Evolutionary conservation across 768 basidiomycete species (phyloP), one percentile per base, ranked within the genome.

Genomic region (Boletus rubescentipes): DNA sequence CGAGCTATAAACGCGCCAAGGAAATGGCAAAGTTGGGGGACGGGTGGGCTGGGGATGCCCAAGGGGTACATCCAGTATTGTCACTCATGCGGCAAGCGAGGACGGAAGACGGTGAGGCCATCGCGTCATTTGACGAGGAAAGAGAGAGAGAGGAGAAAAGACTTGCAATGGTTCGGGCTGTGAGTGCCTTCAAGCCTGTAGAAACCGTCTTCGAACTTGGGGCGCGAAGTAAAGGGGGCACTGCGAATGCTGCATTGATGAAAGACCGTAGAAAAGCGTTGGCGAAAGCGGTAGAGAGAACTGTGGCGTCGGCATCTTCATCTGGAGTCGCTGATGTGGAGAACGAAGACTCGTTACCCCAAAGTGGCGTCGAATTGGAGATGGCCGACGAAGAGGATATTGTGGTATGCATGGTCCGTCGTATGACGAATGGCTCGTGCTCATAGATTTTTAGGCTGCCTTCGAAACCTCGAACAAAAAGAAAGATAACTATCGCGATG

Each of bases 131-230:
- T 10, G 72, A 71, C 7, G 72, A 75, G 41, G 84, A 85, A 49
- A 46, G 29, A 30, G 56, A 58, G 35, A 57, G 29, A 12, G 63
- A 62, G 21, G 76, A 79, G 34, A 81, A 79, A 36, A 80, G 87
- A 54, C 82, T 85, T 41, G 76, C 78, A 21, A 75, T 98, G 35
- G 73, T 98, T 34, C 78, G 79, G 31, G 79, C 79, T n/a, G 85
- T 98, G 44, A 87, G 83, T 59, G 77, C 88, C 6, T 98, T 97
- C 76, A 81, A 76, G 21, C 96, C 96, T 15, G 67, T 78, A 0
- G 96, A 98, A 70, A 98, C 95, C 0, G 87, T 97, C 31, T 87
- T 98, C 55, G 96, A 98, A 72, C 77, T 94, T 31, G 91, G 89
- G 1, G 80, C 84, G 10, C 84, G 91, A 61, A 89, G 87, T 3